A percentile compares a stretch with the other conserved stretches of the same genome.
Evolutionary conservation across 345 rosid genomes (phyloP).

Genomic region (Acer negundo): DNA sequence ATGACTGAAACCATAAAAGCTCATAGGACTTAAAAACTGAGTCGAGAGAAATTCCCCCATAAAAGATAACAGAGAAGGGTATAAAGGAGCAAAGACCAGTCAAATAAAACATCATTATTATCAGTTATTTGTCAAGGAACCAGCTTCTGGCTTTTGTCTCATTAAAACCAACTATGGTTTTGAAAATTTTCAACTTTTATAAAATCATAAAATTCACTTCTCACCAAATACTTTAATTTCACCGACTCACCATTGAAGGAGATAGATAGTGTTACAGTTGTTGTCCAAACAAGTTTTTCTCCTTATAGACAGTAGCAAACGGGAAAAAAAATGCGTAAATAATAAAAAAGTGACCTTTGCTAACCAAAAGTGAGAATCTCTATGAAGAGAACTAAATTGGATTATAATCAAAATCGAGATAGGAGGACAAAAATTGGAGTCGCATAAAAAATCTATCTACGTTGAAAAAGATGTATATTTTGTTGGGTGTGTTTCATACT

Average conservation of each 20-base stretch:
- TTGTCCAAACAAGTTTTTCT: no score
- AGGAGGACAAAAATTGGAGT: not conserved
- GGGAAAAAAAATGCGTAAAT: not conserved
- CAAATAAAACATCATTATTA: not conserved
- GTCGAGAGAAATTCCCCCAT: not conserved
- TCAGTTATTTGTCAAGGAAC: not conserved
- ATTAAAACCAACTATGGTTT: not conserved
- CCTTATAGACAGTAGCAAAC: not conserved
- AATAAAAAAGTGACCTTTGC: not conserved
- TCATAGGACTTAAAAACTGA: not conserved
- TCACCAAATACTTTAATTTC: not conserved
- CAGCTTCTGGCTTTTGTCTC: not conserved
- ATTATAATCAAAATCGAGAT: not conserved
- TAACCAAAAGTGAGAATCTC: slow-evolving; percentile 18
- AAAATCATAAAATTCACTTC: not conserved
- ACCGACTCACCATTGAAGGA: slow-evolving; percentile 2
- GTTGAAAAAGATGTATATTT: not conserved
- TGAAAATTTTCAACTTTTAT: not conserved
- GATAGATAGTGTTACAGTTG: not conserved
- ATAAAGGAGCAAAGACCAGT: slow-evolving; percentile 10
- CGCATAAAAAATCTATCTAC: not conserved
- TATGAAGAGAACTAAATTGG: not conserved
- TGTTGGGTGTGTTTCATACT: not conserved
- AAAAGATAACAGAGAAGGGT: slow-evolving; percentile 18
- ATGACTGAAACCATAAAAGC: not conserved